Evolutionary conservation across 108 stramenopile genomes (phyloP).

Genomic region (Conticribra weissflogii): DNA sequence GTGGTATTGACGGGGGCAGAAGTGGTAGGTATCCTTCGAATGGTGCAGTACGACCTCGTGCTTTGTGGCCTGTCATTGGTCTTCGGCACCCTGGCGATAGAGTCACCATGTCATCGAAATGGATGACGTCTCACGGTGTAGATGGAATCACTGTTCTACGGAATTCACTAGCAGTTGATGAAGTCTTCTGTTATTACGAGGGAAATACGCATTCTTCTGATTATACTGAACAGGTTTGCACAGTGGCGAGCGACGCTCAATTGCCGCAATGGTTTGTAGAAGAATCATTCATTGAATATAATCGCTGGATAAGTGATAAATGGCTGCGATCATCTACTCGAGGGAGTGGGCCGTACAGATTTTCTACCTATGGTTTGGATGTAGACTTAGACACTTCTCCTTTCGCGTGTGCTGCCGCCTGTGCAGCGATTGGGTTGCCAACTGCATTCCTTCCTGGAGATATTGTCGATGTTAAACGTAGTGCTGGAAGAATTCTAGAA

Average conservation of each 20-base stretch:
- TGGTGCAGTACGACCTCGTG: conserved; percentile 70
- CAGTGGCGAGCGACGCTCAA: not conserved
- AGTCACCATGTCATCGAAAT: conserved; percentile 87
- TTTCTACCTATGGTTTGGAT: conserved; percentile 62
- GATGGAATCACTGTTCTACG: conserved; percentile 60
- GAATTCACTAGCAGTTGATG: conserved; percentile 75
- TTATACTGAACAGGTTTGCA: not conserved
- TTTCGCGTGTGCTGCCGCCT: conserved; percentile 78
- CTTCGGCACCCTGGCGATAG: conserved; percentile 90
- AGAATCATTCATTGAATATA: conserved; percentile 73
- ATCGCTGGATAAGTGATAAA: conserved; percentile 59
- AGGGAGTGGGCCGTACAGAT: conserved; percentile 67
- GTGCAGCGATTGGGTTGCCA: conserved; percentile 76
- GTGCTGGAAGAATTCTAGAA: conserved; percentile 86
- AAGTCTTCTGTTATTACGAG: conserved; percentile 60
- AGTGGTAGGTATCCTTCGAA: conserved; percentile 74
- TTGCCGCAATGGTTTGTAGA: conserved; percentile 74
- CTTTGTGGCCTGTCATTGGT: conserved; percentile 94
- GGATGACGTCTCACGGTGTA: conserved; percentile 81
- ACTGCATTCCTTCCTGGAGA: conserved; percentile 86
- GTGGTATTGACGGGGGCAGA: conserved; percentile 72
- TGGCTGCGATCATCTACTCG: conserved; percentile 57
- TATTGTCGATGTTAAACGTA: conserved; percentile 74
- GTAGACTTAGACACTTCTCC: conserved; percentile 84
- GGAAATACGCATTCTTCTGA: not conserved